These are phyloP conservation scores for Metschnikowia amazonensis DNA, from an alignment of 805 yeast species.

Conservation along the genomic window DNA sequence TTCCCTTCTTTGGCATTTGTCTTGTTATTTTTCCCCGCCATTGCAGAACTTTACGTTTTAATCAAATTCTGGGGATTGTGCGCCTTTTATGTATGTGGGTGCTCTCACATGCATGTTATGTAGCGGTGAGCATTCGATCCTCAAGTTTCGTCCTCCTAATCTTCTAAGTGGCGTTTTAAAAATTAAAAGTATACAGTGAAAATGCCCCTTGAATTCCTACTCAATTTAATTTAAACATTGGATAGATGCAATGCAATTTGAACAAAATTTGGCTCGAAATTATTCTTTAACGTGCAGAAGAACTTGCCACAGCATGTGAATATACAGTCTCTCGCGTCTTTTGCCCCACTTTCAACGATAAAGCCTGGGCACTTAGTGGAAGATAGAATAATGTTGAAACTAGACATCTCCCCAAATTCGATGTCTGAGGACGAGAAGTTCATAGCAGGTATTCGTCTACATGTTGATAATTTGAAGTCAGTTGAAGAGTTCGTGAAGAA, in stretches of 20 bases:
- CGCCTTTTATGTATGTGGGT: not conserved
- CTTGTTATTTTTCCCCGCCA: not conserved
- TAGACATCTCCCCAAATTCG: constrained; percentile 9
- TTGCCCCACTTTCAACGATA: constrained; percentile 1
- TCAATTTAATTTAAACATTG: not conserved
- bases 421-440: constrained; percentile 11
- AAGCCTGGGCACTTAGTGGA: not conserved
- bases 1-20: not conserved
- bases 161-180: not conserved
- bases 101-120: constrained; percentile 1
- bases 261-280: not conserved
- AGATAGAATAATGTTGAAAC: constrained; percentile 11
- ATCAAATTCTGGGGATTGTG: not conserved
- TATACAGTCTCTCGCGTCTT: constrained; percentile 2
- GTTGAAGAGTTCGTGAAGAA: constrained; percentile 5
- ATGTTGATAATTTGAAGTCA: constrained; percentile 20
- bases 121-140: not conserved
- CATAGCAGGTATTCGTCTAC: constrained; percentile 44
- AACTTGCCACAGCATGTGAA: not conserved
- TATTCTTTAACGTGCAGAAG: not conserved
- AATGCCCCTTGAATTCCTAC: not conserved
- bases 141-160: not conserved
- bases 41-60: not conserved
- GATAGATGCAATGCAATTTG: not conserved
- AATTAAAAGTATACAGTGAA: too few relatives aligned